Percentiles rank a stretch among this genome's conserved stretches.
Conservation (phyloP, 331 rosid species). For the Prunus yedoensis region DNA sequence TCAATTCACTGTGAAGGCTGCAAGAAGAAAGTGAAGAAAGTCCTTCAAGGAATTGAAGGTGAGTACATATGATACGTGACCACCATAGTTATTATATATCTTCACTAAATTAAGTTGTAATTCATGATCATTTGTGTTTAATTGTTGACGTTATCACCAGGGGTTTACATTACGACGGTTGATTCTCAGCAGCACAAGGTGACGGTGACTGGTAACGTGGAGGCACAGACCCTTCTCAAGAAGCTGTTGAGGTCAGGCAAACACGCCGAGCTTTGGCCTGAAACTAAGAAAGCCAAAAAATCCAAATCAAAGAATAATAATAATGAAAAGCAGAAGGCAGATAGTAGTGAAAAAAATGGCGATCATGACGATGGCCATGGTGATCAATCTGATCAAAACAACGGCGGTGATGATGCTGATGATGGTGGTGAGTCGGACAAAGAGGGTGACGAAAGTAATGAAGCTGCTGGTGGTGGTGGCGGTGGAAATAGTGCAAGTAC, state of each 20-base stretch:
- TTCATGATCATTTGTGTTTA: background rate
- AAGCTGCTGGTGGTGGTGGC: background rate
- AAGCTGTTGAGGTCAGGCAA: conserved; percentile 71
- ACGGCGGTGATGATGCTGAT: conserved; percentile 15
- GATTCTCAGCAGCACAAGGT: conserved; percentile 85
- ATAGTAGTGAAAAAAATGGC: conserved; percentile 29
- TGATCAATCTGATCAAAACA: background rate
- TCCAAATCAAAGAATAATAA: conserved; percentile 47
- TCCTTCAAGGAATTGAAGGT: conserved; percentile 85
- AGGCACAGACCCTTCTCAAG: conserved; percentile 61
- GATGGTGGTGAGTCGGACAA: conserved; percentile 8
- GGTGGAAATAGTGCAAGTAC: conserved; percentile 13
- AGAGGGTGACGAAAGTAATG: conserved; percentile 20
- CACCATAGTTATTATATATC: background rate
- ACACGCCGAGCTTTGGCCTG: conserved; percentile 72
- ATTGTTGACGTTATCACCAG: conserved; percentile 25
- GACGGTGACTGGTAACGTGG: conserved; percentile 77
- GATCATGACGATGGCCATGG: conserved; percentile 39
- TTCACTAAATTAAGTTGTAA: background rate
- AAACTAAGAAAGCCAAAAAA: conserved; percentile 38
- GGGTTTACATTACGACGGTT: conserved; percentile 64
- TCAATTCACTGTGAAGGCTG: conserved; percentile 97
- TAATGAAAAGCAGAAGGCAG: conserved; percentile 20
- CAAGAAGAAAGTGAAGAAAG: conserved; percentile 78
- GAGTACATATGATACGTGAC: background rate